These are phyloP conservation scores for Fraxinus anomala DNA, from an alignment of 257 asterid species.

Conservation along the genomic window DNA sequence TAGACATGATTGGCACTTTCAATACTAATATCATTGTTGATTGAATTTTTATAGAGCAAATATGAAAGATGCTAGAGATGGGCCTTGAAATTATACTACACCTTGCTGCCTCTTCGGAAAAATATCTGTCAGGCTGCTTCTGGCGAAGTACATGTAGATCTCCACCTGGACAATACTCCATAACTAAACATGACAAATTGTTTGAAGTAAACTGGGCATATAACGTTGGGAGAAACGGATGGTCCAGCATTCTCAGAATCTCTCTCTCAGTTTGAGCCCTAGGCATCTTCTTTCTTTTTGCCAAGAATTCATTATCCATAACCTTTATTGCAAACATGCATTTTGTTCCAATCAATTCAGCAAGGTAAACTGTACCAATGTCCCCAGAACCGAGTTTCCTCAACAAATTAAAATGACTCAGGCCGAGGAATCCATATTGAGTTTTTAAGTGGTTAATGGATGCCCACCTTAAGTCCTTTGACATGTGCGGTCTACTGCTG, in stretches of 20 bases:
- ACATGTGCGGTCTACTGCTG: conserved; percentile 87
- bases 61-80: neutral
- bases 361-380: conserved; percentile 74
- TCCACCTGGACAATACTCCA: conserved; percentile 88
- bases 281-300: conserved; percentile 60
- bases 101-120: conserved; percentile 77
- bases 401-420: conserved; percentile 62
- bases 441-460: conserved; percentile 38
- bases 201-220: conserved; percentile 73
- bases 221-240: conserved; percentile 76
- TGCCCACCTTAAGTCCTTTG: conserved; percentile 58
- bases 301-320: conserved; percentile 72
- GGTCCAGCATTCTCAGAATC: conserved; percentile 67
- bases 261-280: conserved; percentile 82
- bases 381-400: conserved; percentile 78
- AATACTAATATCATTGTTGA: neutral
- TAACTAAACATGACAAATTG: conserved; percentile 63
- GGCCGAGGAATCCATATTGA: conserved; percentile 47
- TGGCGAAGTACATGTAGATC: conserved; percentile 79
- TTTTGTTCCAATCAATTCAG: conserved; percentile 59
- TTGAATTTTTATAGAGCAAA: neutral
- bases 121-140: conserved; percentile 61
- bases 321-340: conserved; percentile 72
- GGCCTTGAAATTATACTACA: conserved; percentile 26
- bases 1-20: neutral